Conservation (phyloP, 306 rosid genomes). For the Trifolium dubium region DNA sequence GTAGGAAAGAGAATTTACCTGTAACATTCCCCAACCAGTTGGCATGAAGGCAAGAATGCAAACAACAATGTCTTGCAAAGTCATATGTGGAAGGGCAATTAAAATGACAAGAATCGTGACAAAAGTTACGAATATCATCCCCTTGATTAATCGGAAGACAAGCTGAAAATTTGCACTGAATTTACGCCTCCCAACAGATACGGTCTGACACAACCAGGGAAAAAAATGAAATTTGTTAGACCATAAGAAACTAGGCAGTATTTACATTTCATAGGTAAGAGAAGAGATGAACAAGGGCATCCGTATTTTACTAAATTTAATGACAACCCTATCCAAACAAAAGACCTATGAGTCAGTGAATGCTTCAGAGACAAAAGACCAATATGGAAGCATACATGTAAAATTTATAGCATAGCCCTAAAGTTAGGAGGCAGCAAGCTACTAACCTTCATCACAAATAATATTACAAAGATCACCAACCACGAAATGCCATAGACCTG, state of each 20-base stretch:
- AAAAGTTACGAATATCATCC: conserved; percentile 87
- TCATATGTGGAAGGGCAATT: conserved; percentile 92
- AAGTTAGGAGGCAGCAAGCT: conserved; percentile 21
- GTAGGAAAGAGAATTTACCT: conserved; percentile 54
- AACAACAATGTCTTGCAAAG: conserved; percentile 75
- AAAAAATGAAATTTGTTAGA: conserved; percentile 25
- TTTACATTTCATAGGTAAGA: background rate
- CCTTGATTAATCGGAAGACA: conserved; percentile 92
- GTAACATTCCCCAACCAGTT: conserved; percentile 75
- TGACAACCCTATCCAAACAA: conserved; percentile 14
- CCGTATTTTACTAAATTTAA: background rate
- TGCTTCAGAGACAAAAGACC: background rate
- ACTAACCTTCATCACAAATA: conserved; percentile 98
- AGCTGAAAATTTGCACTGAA: conserved; percentile 97
- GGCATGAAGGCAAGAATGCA: conserved; percentile 63
- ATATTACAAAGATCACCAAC: conserved; percentile 86
- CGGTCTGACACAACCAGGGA: conserved; percentile 55
- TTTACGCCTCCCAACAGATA: conserved; percentile 93
- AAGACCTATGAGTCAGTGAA: background rate
- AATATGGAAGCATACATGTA: background rate
- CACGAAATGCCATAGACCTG: conserved; percentile 98
- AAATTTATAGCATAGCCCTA: conserved; percentile 6
- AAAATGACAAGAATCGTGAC: conserved; percentile 85
- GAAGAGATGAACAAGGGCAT: conserved; percentile 9
- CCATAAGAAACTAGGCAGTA: conserved; percentile 6